These are phyloP conservation scores for Rugosomyces carneus DNA, from an alignment of 1,284 basidiomycete species.

Conservation along the genomic window DNA sequence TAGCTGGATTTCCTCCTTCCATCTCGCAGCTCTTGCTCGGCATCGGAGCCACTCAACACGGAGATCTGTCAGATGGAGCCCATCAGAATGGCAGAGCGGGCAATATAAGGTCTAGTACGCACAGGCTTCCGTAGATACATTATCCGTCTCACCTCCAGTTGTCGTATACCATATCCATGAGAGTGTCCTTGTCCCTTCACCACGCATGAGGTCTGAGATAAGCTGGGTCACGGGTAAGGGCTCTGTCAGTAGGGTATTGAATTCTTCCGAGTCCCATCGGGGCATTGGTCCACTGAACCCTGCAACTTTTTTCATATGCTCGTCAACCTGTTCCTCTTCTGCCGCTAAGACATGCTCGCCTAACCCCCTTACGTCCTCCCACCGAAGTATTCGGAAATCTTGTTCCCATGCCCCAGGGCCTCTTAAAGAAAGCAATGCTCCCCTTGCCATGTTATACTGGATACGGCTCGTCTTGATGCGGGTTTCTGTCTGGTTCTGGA, in stretches of 20 bases:
- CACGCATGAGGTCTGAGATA: neutral
- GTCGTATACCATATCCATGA: neutral
- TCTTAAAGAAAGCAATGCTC: neutral
- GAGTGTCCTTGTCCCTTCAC: neutral
- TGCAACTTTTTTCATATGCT: neutral
- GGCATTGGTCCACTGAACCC: too few species aligned
- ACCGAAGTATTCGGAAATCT: neutral
- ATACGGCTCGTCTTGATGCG: neutral
- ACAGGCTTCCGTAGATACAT: neutral
- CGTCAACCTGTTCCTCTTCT: neutral
- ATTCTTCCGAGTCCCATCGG: too few species aligned
- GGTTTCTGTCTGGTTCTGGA: slow-evolving; percentile 2
- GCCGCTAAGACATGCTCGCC: neutral
- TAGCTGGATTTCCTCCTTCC: neutral
- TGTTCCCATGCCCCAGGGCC: slow-evolving; percentile 3
- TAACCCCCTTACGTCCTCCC: neutral
- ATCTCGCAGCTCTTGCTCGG: neutral
- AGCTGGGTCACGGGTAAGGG: too few species aligned
- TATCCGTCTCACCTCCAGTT: neutral
- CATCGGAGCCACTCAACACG: neutral
- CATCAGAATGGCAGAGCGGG: neutral
- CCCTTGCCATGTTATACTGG: neutral
- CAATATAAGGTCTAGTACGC: too few species aligned
- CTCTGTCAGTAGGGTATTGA: too few species aligned
- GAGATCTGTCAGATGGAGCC: neutral